Evolutionary conservation across 2,329 filamentous ascomycete genomes (phyloP).

Genomic region (Nigrograna mackinnonii): DNA sequence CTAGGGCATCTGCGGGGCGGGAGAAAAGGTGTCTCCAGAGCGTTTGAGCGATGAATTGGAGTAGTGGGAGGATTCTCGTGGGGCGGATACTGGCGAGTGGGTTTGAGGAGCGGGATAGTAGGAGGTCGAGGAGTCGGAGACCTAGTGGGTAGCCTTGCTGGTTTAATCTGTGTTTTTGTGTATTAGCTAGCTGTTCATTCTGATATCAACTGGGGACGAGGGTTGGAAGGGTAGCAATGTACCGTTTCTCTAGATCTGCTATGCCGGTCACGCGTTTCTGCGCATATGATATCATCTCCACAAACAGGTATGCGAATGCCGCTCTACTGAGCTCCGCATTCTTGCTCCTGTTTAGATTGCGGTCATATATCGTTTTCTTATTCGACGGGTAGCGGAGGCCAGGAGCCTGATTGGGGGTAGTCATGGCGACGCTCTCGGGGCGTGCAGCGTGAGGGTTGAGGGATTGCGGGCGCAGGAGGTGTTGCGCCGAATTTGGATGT

Average conservation of each 20-base stretch:
- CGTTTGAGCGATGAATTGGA: constrained; percentile 93
- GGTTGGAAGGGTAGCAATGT: constrained; percentile 21
- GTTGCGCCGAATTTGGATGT: not conserved
- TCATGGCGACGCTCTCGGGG: constrained; percentile 5
- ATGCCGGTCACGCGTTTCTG: constrained; percentile 90
- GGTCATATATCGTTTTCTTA: constrained; percentile 97
- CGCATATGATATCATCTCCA: constrained; percentile 95
- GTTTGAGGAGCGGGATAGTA: constrained; percentile 70
- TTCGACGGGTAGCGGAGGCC: constrained; percentile 87
- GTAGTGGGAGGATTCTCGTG: constrained; percentile 83
- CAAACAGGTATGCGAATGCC: constrained; percentile 94
- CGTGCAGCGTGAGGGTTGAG: not conserved
- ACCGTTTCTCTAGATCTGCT: constrained; percentile 91
- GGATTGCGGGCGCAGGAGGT: not conserved
- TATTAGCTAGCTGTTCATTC: constrained; percentile 45
- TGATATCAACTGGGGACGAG: not conserved
- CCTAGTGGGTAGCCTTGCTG: constrained; percentile 91
- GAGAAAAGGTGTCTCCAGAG: constrained; percentile 93
- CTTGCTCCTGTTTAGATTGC: constrained; percentile 87
- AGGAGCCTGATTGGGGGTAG: constrained; percentile 2
- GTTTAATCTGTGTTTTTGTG: constrained; percentile 74
- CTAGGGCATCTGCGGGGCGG: constrained; percentile 87
- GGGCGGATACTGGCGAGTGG: constrained; percentile 63
- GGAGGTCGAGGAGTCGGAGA: constrained; percentile 90
- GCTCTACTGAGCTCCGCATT: constrained; percentile 88